Percentiles rank a stretch among this genome's conserved stretches.
These are phyloP conservation scores for Ogataea methylovora DNA, from an alignment of 805 yeast genomes.

Conservation along the genomic window DNA sequence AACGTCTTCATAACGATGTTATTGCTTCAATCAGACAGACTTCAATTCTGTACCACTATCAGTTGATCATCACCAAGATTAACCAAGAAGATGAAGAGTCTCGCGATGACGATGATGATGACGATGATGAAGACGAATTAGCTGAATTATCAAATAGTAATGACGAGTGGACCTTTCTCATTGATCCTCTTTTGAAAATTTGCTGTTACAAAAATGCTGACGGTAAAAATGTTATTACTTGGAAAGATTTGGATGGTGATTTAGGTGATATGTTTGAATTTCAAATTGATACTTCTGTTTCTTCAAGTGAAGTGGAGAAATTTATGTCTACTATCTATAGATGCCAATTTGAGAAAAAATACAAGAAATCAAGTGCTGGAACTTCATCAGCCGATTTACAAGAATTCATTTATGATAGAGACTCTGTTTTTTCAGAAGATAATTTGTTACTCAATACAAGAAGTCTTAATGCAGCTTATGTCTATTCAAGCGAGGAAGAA, in stretches of 20 bases:
- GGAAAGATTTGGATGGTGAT: constrained; percentile 86
- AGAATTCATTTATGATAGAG: constrained; percentile 44
- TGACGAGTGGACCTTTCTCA: constrained; percentile 68
- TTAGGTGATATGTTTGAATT: constrained; percentile 79
- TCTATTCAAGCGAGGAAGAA: constrained; percentile 23
- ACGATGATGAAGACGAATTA: constrained; percentile 27
- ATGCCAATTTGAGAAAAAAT: constrained; percentile 74
- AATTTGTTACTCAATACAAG: constrained; percentile 10
- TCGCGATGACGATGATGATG: constrained; percentile 44
- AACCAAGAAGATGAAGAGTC: constrained; percentile 62
- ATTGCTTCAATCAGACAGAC: constrained; percentile 65
- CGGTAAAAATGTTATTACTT: constrained; percentile 54
- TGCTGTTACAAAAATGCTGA: constrained; percentile 43
- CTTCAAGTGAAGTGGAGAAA: constrained; percentile 45
- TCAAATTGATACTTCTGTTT: constrained; percentile 55
- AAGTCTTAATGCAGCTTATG: constrained; percentile 1
- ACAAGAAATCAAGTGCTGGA: constrained; percentile 42
- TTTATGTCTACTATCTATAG: constrained; percentile 57
- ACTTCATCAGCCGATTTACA: constrained; percentile 41
- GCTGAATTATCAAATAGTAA: constrained; percentile 24
- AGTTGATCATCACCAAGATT: constrained; percentile 62
- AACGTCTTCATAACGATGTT: constrained; percentile 78
- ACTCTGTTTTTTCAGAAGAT: constrained; percentile 13
- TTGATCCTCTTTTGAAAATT: constrained; percentile 54
- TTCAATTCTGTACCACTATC: constrained; percentile 57